Conservation (phyloP, 2,329 filamentous ascomycete species). For the Aspergillus puulaauensis region DNA sequence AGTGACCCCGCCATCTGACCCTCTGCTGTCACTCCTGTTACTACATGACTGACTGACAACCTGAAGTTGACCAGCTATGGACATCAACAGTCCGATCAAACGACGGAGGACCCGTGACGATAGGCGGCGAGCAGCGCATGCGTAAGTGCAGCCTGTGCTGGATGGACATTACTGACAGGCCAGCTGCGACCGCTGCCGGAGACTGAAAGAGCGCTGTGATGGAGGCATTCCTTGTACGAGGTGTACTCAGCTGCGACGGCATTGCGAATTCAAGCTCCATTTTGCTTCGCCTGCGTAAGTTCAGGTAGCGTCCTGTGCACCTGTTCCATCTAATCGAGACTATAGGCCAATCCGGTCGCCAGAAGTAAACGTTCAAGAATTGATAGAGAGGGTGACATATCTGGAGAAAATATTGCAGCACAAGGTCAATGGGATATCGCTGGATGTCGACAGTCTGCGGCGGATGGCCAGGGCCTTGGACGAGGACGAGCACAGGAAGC, state of each 20-base stretch:
- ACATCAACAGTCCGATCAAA: background rate
- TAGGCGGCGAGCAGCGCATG: constrained; percentile 3
- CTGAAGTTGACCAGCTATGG: too few relatives aligned
- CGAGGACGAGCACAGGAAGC: background rate
- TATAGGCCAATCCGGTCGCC: background rate
- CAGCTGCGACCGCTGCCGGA: constrained; percentile 18
- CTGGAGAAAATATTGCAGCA: constrained; percentile 15
- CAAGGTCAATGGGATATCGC: constrained; percentile 3
- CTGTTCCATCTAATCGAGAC: background rate
- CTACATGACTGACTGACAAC: background rate
- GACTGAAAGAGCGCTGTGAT: constrained; percentile 21
- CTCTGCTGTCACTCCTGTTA: too few relatives aligned
- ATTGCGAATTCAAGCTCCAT: constrained; percentile 13
- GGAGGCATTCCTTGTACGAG: constrained; percentile 18
- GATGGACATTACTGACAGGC: background rate
- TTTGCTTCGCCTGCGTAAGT: too few relatives aligned
- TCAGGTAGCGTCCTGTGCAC: too few relatives aligned
- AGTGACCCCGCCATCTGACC: too few relatives aligned
- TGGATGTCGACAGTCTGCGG: constrained; percentile 8
- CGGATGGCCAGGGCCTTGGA: constrained; percentile 5
- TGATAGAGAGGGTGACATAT: constrained; percentile 9
- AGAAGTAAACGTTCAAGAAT: constrained; percentile 4
- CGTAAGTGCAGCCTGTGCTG: background rate
- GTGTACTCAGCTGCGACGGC: constrained; percentile 14
- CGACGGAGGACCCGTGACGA: background rate